Evolutionary conservation across 176 grass and related monocot species (phyloP), one percentile per base, ranked within the genome.

Genomic region (Eragrostis curvula): DNA sequence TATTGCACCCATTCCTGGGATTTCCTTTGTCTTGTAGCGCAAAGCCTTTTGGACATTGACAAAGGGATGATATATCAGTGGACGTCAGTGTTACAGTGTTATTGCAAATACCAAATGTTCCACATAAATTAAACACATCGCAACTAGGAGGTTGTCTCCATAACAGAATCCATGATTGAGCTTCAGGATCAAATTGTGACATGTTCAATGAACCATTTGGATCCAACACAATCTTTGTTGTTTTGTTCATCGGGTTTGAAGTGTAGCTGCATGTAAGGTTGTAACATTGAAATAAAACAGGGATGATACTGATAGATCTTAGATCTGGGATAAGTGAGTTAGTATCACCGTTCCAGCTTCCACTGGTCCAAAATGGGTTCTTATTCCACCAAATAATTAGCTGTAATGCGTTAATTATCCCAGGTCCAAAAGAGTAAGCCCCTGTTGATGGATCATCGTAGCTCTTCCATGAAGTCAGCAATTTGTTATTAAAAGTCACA

Each of bases 391-490:
- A 68, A 10, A 84, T 74, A 73, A 44, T 24, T 10, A 90, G 16
- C 57, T 64, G 82, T 3, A 3, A 8, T 9, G 8, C 8, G 28
- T 52, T 55, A 49, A 0, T 12, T 16, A 20, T 5, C 1, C 68
- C 70, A 12, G 8, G 13, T 50, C 82, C 91, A 48, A 94, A 71
- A 6, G 57, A 39, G 59, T 86, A 94, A 1, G 86, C 83, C 14
- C 91, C 91, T 0, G 0, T 3, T 41, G 82, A 51, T 66, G 91
- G 88, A 3, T 90, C 65, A 80, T 88, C 69, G 16, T 24, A n/a
- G 63, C 58, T 85, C 30, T 14, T 73, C 91, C 91, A 88, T 68
- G 91, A 94, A 20, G 21, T 84, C 56, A 94, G 73, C 18, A 40
- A 18, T 77, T 50, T 88, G 28, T 3, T 24, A 8, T 12, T 2